Percentiles rank a stretch among this genome's conserved stretches.
Conservation (phyloP, 495 filamentous ascomycete species). For the Margaritispora aquatica region DNA sequence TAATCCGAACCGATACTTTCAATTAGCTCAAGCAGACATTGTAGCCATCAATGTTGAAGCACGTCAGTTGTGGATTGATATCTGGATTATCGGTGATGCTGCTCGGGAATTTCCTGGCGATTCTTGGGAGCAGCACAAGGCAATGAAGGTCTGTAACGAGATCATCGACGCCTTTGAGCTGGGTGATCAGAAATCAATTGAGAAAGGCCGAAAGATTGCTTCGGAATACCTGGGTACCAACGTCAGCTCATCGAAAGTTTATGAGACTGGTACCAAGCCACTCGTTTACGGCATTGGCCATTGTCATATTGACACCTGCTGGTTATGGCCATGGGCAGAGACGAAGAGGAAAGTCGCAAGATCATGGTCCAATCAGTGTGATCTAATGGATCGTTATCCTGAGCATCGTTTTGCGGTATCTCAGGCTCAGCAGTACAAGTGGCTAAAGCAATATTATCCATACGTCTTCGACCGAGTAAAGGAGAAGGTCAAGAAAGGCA, state of each 20-base stretch:
- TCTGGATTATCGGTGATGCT: conserved; percentile 91
- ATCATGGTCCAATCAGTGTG: conserved; percentile 94
- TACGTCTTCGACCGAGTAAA: conserved; percentile 81
- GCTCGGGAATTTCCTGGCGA: conserved; percentile 73
- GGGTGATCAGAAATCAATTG: conserved; percentile 69
- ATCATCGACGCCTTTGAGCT: conserved; percentile 88
- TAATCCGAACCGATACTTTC: conserved; percentile 71
- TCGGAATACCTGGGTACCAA: conserved; percentile 73
- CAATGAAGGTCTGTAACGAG: conserved; percentile 71
- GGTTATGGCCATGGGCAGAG: conserved; percentile 99
- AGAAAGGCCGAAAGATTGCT: conserved; percentile 74
- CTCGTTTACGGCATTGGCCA: conserved; percentile 87
- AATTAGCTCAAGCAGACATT: conserved; percentile 73
- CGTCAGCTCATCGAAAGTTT: conserved; percentile 79
- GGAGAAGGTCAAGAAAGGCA: conserved; percentile 79
- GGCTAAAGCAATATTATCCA: conserved; percentile 87
- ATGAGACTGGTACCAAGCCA: conserved; percentile 62
- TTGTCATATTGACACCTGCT: conserved; percentile 97
- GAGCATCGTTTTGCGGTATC: conserved; percentile 90
- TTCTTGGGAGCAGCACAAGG: conserved; percentile 81
- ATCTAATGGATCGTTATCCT: conserved; percentile 88
- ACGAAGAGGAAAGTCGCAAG: conserved; percentile 95
- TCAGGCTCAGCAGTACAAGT: conserved; percentile 96
- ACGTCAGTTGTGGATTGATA: conserved; percentile 77
- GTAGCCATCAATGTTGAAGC: conserved; percentile 84